Percentiles rank a stretch among this genome's conserved stretches.
phyloP scores from a whole-genome alignment of 2,329 filamentous ascomycete species.

The Colletotrichum sp. region DNA sequence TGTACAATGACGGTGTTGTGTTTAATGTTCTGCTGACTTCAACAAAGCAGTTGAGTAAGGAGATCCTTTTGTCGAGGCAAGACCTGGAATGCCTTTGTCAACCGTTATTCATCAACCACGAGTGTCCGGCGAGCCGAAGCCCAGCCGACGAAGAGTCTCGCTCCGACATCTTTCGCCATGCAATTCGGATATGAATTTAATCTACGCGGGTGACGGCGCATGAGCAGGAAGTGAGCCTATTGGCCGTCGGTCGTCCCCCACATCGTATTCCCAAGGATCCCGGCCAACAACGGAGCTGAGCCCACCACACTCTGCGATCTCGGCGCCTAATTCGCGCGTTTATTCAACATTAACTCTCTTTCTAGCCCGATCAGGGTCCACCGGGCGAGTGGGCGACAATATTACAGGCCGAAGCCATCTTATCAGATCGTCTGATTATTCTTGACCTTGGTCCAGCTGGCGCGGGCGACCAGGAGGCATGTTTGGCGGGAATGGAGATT shows the following conservation, averaged over 20 bases:
- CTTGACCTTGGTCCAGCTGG: not conserved
- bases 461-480: not conserved
- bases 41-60: not conserved
- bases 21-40: not conserved
- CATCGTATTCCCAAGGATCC: not conserved
- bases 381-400: not conserved
- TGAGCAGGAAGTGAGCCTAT: not conserved
- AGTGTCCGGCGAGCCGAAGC: not conserved
- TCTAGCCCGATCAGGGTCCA: too few species aligned
- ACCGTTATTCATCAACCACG: not conserved
- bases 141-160: not conserved
- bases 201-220: not conserved
- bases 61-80: not conserved
- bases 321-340: not conserved
- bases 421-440: not conserved
- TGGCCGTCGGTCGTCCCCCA: not conserved
- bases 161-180: not conserved
- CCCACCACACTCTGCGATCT: not conserved
- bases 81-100: not conserved
- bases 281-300: not conserved
- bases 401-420: not conserved
- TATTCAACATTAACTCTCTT: not conserved
- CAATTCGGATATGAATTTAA: not conserved
- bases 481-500: not conserved
- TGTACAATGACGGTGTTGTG: not conserved